Conservation (phyloP, 805 yeast genomes). For the Wickerhamiella siamensis region DNA sequence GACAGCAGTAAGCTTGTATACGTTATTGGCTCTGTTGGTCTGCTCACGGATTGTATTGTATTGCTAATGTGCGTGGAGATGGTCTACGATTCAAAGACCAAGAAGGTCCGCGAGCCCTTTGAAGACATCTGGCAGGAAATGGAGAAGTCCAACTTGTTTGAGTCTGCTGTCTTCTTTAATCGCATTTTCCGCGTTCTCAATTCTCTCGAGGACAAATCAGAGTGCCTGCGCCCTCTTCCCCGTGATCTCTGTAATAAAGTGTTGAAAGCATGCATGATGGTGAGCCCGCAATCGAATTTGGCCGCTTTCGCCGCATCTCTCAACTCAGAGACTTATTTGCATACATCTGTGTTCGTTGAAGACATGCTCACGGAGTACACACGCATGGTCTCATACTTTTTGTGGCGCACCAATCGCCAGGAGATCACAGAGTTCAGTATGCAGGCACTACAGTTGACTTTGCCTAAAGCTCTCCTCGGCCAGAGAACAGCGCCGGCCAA, state of each 20-base stretch:
- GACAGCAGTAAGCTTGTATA: neutral
- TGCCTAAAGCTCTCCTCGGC: neutral
- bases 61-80: conserved; percentile 2
- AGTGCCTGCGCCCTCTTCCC: neutral
- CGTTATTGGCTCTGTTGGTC: neutral
- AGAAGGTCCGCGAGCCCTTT: neutral
- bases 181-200: neutral
- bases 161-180: neutral
- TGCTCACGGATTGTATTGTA: conserved; percentile 2
- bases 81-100: neutral
- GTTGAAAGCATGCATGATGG: neutral
- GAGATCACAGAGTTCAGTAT: neutral
- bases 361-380: neutral
- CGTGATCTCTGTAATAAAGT: neutral
- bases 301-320: neutral
- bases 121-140: neutral
- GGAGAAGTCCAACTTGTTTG: neutral
- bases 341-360: neutral
- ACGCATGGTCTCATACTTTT: neutral
- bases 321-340: neutral
- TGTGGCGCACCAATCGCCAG: conserved; percentile 1
- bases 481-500: neutral
- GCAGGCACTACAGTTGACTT: neutral
- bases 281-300: neutral
- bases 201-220: neutral